Evolutionary conservation across 179 eudicot species (phyloP), one percentile per base, ranked within the genome.

Genomic region (Beta macrorhiza): DNA sequence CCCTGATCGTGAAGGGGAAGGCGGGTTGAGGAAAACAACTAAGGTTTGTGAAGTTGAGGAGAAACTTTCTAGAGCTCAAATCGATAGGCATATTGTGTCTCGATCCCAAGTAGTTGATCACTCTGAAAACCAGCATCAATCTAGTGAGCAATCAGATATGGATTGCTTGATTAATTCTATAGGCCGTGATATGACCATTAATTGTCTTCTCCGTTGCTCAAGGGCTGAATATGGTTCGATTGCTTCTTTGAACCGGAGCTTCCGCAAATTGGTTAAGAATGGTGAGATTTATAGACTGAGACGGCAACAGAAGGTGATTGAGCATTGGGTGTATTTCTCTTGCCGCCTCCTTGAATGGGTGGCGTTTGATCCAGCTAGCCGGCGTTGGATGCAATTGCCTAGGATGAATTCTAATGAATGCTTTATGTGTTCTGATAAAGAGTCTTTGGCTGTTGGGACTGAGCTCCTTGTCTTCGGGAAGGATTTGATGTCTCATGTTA

Each of bases 291-390:
- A 92, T 74, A 92, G 83, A 79, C 11, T 90, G 29, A 86, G 98
- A 85, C 75, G 95, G 83, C 78, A 81, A 19, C 81, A 86, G 79
- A 89, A 88, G 16, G 83, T 91, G 11, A 81, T 91, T 37, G 98
- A 94, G 80, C 98, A 92, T 83, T 94, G 97, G 95, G 92, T 94
- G n/a, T 94, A 90, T 72, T 90, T 94, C 68, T 94, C 97, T 19
- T 94, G 98, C 87, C 89, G 87, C 62, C 83, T 92, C 63, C 90
- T 92, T 11, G 95, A 91, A 80, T 94, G 98, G 98, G 97, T 92
- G 67, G 95, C 98, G 13, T 94, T 94, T 78, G 97, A 94, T 82
- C 98, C 98, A 0, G 78, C 15, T 74, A 82, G 87, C 22, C 79
- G 89, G 11, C 91, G 88, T 65, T 94, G 98, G 98, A 92, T 92